Conservation (phyloP, 1,284 basidiomycete genomes). For the Pholiota adiposa region DNA sequence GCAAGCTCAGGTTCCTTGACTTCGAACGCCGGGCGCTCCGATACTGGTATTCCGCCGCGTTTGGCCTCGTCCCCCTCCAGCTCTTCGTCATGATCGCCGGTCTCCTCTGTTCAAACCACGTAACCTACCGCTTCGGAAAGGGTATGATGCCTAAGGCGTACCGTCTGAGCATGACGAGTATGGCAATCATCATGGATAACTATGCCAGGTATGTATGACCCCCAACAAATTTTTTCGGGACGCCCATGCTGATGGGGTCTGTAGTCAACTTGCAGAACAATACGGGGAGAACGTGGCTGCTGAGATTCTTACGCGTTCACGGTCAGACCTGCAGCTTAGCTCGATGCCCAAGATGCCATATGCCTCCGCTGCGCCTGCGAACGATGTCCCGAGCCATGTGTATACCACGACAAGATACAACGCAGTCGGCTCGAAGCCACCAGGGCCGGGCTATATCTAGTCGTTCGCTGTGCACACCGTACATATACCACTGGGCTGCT, state of each 20-base stretch:
- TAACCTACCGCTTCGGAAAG: constrained; percentile 80
- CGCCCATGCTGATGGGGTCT: too few relatives aligned
- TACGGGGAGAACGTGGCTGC: constrained; percentile 49
- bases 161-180: constrained; percentile 61
- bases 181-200: constrained; percentile 75
- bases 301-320: constrained; percentile 39
- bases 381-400: background rate
- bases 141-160: constrained; percentile 80
- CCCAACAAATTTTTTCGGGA: too few relatives aligned
- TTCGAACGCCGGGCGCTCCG: constrained; percentile 56
- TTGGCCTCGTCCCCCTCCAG: constrained; percentile 59
- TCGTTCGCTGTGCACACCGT: background rate
- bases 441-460: background rate
- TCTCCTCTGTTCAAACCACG: constrained; percentile 72
- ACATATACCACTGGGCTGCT: too few relatives aligned
- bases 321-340: constrained; percentile 27
- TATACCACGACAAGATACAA: constrained; percentile 2
- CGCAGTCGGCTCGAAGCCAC: background rate
- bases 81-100: constrained; percentile 56
- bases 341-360: constrained; percentile 18
- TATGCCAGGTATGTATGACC: constrained; percentile 55
- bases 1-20: constrained; percentile 59
- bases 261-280: constrained; percentile 53
- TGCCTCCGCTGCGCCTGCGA: background rate
- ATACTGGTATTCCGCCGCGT: constrained; percentile 60